Base-by-base conservation (phyloP, 768 basidiomycete genomes). In the Cystoderma amianthinum region DNA sequence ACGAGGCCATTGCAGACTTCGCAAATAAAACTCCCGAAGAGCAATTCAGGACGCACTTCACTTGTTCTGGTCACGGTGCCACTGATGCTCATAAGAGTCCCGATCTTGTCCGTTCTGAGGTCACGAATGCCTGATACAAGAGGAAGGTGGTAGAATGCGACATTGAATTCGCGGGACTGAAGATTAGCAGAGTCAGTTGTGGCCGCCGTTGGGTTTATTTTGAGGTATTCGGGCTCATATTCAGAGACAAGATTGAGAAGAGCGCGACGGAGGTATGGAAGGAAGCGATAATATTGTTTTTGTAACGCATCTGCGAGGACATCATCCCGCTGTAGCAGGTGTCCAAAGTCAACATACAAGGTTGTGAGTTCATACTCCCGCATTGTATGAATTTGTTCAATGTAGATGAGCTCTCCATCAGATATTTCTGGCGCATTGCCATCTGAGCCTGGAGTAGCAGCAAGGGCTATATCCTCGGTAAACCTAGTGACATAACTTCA, bases 41-140 rank as follows among this genome's bases (percentile, higher is more conserved):
- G 69, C 37, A 99, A 64, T 62, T 98, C 96, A 2, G 96, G 96
- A 21, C 96, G 73, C 34, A 99, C 96, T 67, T 99, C 96, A 50
- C 89, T 93, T 2, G 96, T 99, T 39, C 96, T 76, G 1, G 96
- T 98, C 25, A 98, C 95, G 1, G 96, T 99, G 12, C 96, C 96
- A 50, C 87, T 88, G 62, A 99, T 95, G 55, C 86, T 85, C 78
- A 94, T 85, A 44, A 99, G 68, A 2, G 86, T 89, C 15, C 96
- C 96, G 44, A 98, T 96, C 60, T 85, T 86, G 49, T 91, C 90
- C 33, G 93, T 97, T 52, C 85, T 74, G 22, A 99, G 69, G 51
- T 95, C 90, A 12, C 96, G 85, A 43, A 99, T 99, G 4, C 93
- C 92, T 35, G 89, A 91, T 11, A 94, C 89, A 25, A 99, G 69